Evolutionary conservation across 768 basidiomycete genomes (phyloP).

Genomic region (Mycena maculata): DNA sequence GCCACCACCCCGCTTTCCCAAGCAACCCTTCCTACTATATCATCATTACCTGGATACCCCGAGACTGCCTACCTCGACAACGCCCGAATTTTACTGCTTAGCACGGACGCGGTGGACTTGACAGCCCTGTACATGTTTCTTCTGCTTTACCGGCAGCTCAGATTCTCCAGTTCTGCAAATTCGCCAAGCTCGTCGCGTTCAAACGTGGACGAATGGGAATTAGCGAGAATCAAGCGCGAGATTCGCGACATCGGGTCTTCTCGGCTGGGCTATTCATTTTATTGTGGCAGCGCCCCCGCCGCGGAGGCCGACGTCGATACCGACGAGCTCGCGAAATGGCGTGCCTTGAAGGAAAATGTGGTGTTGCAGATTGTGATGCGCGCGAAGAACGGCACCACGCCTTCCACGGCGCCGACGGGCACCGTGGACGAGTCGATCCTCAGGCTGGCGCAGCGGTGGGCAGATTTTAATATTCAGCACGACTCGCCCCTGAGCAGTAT

Average conservation of each 20-base stretch:
- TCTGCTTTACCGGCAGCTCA: slow-evolving; percentile 82
- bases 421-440: slow-evolving; percentile 60
- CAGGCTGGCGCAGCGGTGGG: slow-evolving; percentile 76
- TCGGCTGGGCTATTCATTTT: slow-evolving; percentile 72
- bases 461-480: slow-evolving; percentile 71
- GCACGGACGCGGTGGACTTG: slow-evolving; percentile 79
- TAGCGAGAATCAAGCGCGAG: slow-evolving; percentile 76
- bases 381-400: slow-evolving; percentile 53
- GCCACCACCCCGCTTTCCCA: slow-evolving; percentile 47
- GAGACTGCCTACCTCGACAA: slow-evolving; percentile 88
- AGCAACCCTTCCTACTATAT: slow-evolving; percentile 38
- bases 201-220: slow-evolving; percentile 62
- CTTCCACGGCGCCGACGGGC: slow-evolving; percentile 39
- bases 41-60: slow-evolving; percentile 62
- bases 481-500: slow-evolving; percentile 70
- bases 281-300: slow-evolving; percentile 39
- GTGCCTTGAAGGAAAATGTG: slow-evolving; percentile 68
- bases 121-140: slow-evolving; percentile 84
- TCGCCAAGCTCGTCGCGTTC: slow-evolving; percentile 44
- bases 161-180: slow-evolving; percentile 59
- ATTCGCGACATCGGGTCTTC: slow-evolving; percentile 77
- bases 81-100: slow-evolving; percentile 71
- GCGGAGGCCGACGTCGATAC: slow-evolving; percentile 37
- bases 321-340: slow-evolving; percentile 64
- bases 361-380: slow-evolving; percentile 82